Percentiles rank a stretch among this genome's conserved stretches.
These are phyloP conservation scores for Botryotinia globosa DNA, from an alignment of 2,329 filamentous ascomycete species.

Conservation along the genomic window DNA sequence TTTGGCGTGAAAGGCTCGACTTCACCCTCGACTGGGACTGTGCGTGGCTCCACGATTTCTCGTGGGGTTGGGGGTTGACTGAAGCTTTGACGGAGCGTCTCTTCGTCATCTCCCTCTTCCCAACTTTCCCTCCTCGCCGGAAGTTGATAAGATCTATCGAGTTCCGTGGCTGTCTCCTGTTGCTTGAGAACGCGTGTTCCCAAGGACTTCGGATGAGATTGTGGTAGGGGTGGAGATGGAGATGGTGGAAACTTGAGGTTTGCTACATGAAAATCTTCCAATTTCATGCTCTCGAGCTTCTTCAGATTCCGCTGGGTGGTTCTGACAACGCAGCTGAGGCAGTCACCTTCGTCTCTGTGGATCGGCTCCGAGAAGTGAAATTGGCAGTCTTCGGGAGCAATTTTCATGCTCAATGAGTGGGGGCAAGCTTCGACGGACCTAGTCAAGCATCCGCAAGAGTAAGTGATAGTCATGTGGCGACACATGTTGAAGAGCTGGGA, in stretches of 20 bases:
- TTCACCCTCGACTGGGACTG: neutral
- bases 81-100: neutral
- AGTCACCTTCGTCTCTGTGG: neutral
- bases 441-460: neutral
- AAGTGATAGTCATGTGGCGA: neutral
- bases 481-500: neutral
- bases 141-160: neutral
- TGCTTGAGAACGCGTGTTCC: neutral
- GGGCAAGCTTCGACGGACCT: neutral
- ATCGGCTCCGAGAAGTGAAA: neutral
- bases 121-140: neutral
- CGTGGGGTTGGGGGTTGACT: neutral
- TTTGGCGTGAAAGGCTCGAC: neutral
- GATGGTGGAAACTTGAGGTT: neutral
- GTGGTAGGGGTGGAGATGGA: neutral
- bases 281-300: neutral
- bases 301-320: neutral
- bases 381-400: neutral
- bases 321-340: neutral
- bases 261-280: neutral
- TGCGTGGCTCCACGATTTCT: neutral
- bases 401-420: neutral
- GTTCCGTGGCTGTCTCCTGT: neutral
- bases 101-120: neutral
- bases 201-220: neutral